A percentile compares a stretch with the other conserved stretches of the same genome.
Conservation (phyloP, 352 stramenopile genomes). For the Albugo laibachii region DNA sequence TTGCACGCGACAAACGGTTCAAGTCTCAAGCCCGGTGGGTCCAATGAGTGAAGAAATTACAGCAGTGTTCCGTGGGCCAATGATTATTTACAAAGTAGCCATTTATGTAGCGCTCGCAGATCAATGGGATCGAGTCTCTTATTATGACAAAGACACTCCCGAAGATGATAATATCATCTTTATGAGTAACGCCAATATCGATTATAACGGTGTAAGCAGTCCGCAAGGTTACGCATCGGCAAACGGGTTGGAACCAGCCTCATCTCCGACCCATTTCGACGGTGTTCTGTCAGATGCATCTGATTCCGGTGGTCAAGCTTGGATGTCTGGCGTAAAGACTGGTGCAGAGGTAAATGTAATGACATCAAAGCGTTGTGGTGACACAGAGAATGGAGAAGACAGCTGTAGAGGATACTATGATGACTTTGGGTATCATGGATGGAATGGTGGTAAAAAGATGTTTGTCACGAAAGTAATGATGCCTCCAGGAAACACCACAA, state of each 20-base stretch:
- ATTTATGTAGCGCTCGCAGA: constrained; percentile 16
- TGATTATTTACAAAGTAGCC: constrained; percentile 39
- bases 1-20: constrained; percentile 16
- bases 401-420: constrained; percentile 1
- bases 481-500: constrained; percentile 12
- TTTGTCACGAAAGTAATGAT: constrained; percentile 46
- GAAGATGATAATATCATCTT: constrained; percentile 29
- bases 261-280: constrained; percentile 18
- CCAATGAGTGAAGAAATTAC: constrained; percentile 30
- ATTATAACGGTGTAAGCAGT: constrained; percentile 24
- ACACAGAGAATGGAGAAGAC: no score
- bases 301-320: constrained; percentile 15
- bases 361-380: constrained; percentile 9
- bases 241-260: constrained; percentile 13
- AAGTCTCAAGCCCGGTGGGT: constrained; percentile 16
- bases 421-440: constrained; percentile 32
- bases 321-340: constrained; percentile 21
- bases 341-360: constrained; percentile 66
- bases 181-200: constrained; percentile 42
- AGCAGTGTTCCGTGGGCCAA: constrained; percentile 32
- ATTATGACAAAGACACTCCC: constrained; percentile 13
- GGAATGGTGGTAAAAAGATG: constrained; percentile 37
- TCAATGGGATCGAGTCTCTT: constrained; percentile 25
- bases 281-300: constrained; percentile 29
- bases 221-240: constrained; percentile 22